A percentile compares a stretch with the other conserved stretches of the same genome.
These are phyloP conservation scores for Bolboschoenoplectus hybrid DNA, from an alignment of 202 grass and related monocot genomes.

Conservation along the genomic window DNA sequence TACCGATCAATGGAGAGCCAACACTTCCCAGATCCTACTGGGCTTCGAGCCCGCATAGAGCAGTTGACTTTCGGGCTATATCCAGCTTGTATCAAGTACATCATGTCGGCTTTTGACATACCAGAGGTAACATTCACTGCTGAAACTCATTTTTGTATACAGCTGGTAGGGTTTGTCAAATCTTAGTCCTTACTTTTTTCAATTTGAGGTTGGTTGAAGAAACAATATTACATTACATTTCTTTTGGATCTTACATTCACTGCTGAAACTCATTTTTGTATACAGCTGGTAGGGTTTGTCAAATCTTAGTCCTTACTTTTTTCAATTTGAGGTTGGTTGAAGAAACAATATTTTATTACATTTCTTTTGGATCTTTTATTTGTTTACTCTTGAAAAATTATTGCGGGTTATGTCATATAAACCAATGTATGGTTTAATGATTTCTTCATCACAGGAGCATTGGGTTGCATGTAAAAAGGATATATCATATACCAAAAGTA, in stretches of 20 bases:
- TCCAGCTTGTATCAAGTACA: constrained; percentile 97
- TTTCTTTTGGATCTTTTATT: background rate
- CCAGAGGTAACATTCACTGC: constrained; percentile 64
- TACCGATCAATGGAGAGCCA: constrained; percentile 87
- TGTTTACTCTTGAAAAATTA: background rate
- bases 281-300: background rate
- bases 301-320: background rate
- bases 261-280: background rate
- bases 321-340: background rate
- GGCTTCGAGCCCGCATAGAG: constrained; percentile 75
- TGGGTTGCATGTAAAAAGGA: background rate
- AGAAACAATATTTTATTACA: constrained; percentile 10
- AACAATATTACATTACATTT: no score
- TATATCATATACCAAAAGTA: background rate
- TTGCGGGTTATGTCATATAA: background rate
- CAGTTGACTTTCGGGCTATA: constrained; percentile 94
- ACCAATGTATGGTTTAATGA: constrained; percentile 3
- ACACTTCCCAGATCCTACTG: constrained; percentile 91
- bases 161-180: background rate
- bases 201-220: no score
- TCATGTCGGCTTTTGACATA: constrained; percentile 97
- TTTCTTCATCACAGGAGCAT: background rate
- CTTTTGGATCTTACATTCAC: background rate
- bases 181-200: background rate
- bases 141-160: background rate